A percentile compares a stretch with the other conserved stretches of the same genome.
Conservation (phyloP, 179 eudicot species). For the Drosera spatulata region DNA sequence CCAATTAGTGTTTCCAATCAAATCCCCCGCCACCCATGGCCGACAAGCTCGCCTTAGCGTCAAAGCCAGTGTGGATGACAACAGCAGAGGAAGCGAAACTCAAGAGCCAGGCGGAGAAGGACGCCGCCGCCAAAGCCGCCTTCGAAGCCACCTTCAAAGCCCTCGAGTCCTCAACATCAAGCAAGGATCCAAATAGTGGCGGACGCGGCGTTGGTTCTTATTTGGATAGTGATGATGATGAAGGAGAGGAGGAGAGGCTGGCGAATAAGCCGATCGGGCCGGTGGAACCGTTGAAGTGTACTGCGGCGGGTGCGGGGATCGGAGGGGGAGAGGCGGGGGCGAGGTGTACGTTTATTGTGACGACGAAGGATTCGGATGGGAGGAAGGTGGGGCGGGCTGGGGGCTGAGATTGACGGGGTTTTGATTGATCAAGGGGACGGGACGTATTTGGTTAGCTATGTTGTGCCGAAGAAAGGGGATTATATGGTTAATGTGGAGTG, state of each 20-base stretch:
- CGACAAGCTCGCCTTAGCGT: conserved; percentile 24
- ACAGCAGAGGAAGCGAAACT: conserved; percentile 96
- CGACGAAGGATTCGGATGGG: conserved; percentile 76
- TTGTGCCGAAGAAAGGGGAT: conserved; percentile 87
- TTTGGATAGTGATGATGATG: conserved; percentile 54
- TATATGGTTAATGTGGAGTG: conserved; percentile 94
- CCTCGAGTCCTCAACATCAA: conserved; percentile 17
- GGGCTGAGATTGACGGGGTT: conserved; percentile 71
- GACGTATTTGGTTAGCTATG: conserved; percentile 75
- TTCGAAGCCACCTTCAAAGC: conserved; percentile 93
- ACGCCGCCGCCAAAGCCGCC: conserved; percentile 93
- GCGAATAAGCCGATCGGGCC: conserved; percentile 73
- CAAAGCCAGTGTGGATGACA: conserved; percentile 78
- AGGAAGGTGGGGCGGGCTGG: conserved; percentile 42
- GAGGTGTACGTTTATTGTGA: conserved; percentile 50
- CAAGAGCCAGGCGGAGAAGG: conserved; percentile 89
- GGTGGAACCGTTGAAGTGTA: conserved; percentile 75
- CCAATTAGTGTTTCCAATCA: no score
- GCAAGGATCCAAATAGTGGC: conserved; percentile 14
- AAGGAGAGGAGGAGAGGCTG: conserved; percentile 29
- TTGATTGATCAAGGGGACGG: conserved; percentile 96
- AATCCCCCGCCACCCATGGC: conserved; percentile 15
- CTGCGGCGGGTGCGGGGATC: conserved; percentile 88
- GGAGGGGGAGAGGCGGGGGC: conserved; percentile 87
- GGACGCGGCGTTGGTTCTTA: conserved; percentile 18